Evolutionary conservation across 495 filamentous ascomycete genomes (phyloP), one percentile per base, ranked within the genome.

Genomic region (Aspergillus cavernicola): DNA sequence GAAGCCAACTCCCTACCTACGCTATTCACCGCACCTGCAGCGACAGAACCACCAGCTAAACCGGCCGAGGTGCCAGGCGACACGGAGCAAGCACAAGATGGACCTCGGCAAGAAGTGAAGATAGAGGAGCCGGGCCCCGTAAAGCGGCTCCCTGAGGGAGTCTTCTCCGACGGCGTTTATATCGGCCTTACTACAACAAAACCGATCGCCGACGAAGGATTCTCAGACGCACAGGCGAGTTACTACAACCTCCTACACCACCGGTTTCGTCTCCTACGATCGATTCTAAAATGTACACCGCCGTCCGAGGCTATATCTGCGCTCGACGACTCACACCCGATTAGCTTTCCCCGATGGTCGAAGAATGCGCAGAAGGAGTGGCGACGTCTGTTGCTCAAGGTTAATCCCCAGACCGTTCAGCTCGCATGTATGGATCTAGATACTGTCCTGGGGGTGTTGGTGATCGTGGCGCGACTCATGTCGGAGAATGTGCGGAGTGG

Each of bases 1-100:
- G 84, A 91, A 77, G 88, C 88, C 18, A 84, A 75, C 50, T 66
- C 73, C 7, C 78, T 92, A n/a, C 88, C 88, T 0, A 71, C 80
- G 32, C 72, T 91, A 2, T 77, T 88, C 16, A 74, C 76, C 13
- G 84, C 82, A 0, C 73, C 79, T 31, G 75, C 73, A 61, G 12
- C 52, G 22, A 32, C 51, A 43, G 46, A 59, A 33, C 9, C 57
- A 29, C 15, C 35, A 3, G 32, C 26, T 5, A 43, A 53, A 43
- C 16, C 22, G 11, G 29, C 41, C 32, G 9, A 19, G 6, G 47
- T 39, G 41, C 43, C 29, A 0, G 36, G 31, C 11, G 37, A 41
- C 13, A 26, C 16, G 6, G 26, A 52, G 15, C 40, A 55, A 41
- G 18, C 16, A 10, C 20, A 41, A 11, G 24, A 36, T 7, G 0